Percentiles rank a stretch among this genome's conserved stretches.
Conservation (phyloP, 257 asterid genomes). For the Nemophila menziesii region DNA sequence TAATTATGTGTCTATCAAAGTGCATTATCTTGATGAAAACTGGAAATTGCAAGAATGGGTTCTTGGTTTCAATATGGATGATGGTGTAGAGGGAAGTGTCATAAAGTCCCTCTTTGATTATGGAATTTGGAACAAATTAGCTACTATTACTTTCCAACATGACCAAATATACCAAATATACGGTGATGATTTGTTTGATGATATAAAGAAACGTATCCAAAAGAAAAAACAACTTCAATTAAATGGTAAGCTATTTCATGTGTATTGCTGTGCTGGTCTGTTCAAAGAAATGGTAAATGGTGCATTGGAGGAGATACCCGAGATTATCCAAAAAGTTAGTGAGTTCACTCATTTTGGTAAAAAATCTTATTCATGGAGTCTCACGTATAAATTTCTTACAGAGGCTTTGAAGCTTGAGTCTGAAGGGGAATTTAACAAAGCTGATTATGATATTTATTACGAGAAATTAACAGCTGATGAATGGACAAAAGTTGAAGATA, state of each 20-base stretch:
- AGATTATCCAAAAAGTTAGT: conserved; percentile 4
- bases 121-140: conserved; percentile 8
- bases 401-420: conserved; percentile 17
- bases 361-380: conserved; percentile 9
- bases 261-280: conserved; percentile 17
- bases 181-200: conserved; percentile 8
- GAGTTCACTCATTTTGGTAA: conserved; percentile 4
- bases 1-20: conserved; percentile 5
- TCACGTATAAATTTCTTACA: conserved; percentile 7
- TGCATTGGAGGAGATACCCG: conserved; percentile 12
- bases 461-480: conserved; percentile 12
- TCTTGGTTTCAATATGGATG: conserved; percentile 1
- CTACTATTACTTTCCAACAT: conserved; percentile 5
- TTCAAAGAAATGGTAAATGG: conserved; percentile 14
- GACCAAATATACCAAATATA: neutral
- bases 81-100: conserved; percentile 5
- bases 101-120: conserved; percentile 8
- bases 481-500: conserved; percentile 17
- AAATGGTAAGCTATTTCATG: conserved; percentile 6
- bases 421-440: conserved; percentile 6
- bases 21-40: conserved; percentile 14
- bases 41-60: conserved; percentile 14
- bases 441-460: neutral
- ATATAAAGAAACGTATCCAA: conserved; percentile 1
- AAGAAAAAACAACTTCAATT: conserved; percentile 6